Conservation (phyloP, 2,329 filamentous ascomycete genomes). For the Pleurostoma richardsiae region DNA sequence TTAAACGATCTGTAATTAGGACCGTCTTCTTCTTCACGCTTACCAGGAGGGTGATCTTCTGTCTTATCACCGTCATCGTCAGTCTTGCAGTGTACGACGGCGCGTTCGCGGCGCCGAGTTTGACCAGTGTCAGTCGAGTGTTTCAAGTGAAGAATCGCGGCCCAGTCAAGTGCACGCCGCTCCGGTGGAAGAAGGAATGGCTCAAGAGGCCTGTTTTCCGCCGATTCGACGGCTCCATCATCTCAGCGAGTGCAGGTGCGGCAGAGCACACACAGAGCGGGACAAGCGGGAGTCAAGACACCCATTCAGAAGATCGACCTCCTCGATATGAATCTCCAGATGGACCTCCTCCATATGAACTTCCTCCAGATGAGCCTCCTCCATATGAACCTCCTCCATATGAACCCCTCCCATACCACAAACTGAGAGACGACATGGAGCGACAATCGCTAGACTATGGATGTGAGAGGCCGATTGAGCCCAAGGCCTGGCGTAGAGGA, state of each 20-base stretch:
- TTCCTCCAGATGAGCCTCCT: too few relatives aligned
- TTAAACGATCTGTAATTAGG: constrained; percentile 7
- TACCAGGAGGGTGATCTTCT: constrained; percentile 19
- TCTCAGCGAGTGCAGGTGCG: too few relatives aligned
- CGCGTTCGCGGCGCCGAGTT: constrained; percentile 15
- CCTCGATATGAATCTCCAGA: too few relatives aligned
- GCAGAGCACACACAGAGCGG: too few relatives aligned
- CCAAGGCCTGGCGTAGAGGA: constrained; percentile 12
- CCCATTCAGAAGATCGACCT: constrained; percentile 5
- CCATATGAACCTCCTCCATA: too few relatives aligned
- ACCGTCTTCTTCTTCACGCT: constrained; percentile 21
- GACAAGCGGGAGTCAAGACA: too few relatives aligned
- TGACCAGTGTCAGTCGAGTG: constrained; percentile 12
- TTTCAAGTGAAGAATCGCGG: constrained; percentile 11
- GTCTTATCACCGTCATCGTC: constrained; percentile 18
- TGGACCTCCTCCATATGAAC: too few relatives aligned
- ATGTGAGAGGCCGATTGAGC: constrained; percentile 3
- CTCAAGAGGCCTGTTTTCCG: constrained; percentile 20
- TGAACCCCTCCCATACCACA: constrained; percentile 19
- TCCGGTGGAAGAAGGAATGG: constrained; percentile 18
- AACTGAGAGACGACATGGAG: constrained; percentile 18
- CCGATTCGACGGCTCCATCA: constrained; percentile 2
- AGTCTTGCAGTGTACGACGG: constrained; percentile 16
- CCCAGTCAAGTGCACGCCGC: constrained; percentile 9
- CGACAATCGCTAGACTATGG: constrained; percentile 14